A percentile compares a stretch with the other conserved stretches of the same genome.
phyloP scores from a whole-genome alignment of 768 basidiomycete genomes.

The Pleurotus citrinopileatus region DNA sequence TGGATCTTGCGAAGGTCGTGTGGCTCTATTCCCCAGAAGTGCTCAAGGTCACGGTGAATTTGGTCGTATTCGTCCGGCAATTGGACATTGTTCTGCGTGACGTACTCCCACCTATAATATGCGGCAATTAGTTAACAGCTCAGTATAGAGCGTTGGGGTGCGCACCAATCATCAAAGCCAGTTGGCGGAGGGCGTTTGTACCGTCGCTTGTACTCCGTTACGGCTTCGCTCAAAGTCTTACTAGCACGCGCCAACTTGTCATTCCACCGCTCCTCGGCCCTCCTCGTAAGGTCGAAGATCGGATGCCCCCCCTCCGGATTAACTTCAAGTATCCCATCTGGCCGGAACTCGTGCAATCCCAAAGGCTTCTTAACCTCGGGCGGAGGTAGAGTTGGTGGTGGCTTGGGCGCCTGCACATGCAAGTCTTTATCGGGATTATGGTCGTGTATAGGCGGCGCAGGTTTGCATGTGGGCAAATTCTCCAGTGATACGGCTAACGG shows the following conservation, averaged over 20 bases:
- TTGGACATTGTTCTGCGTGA: conserved; percentile 39
- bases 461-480: background rate
- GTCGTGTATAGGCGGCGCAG: background rate
- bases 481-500: background rate
- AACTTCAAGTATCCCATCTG: conserved; percentile 33
- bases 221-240: conserved; percentile 33
- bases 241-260: conserved; percentile 33
- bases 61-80: conserved; percentile 56
- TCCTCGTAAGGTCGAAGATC: conserved; percentile 38
- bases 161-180: conserved; percentile 47
- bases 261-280: conserved; percentile 36
- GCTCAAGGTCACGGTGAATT: conserved; percentile 25
- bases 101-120: conserved; percentile 41
- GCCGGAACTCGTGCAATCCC: conserved; percentile 11
- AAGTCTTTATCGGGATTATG: background rate
- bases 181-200: conserved; percentile 36
- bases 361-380: background rate
- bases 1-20: conserved; percentile 16
- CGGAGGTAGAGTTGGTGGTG: background rate
- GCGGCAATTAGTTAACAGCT: background rate
- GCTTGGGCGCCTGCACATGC: background rate
- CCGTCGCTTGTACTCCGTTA: conserved; percentile 34
- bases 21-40: conserved; percentile 16
- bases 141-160: background rate
- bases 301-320: conserved; percentile 39